phyloP scores from a whole-genome alignment of 495 filamentous ascomycete genomes.

The Pseudevernia furfuracea region DNA sequence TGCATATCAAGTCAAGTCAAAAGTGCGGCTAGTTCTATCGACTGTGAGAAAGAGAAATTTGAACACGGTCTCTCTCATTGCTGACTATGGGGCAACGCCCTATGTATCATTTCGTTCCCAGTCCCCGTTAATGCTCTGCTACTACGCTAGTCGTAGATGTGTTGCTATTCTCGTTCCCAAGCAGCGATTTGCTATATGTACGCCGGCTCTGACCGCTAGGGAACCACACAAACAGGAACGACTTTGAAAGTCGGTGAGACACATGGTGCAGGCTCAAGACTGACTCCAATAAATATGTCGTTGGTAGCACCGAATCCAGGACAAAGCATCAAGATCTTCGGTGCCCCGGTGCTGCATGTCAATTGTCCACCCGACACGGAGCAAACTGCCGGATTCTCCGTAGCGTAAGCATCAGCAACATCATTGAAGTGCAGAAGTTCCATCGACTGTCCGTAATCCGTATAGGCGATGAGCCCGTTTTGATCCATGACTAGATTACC shows the following conservation, averaged over 20 bases:
- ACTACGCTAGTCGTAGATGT: neutral
- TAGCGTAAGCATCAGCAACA: neutral
- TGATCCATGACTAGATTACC: slow-evolving; percentile 1
- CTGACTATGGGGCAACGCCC: neutral
- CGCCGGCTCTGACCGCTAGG: neutral
- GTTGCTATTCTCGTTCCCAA: neutral
- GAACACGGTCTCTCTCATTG: neutral
- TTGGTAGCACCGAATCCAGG: neutral
- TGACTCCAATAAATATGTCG: neutral
- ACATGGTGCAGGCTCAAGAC: neutral
- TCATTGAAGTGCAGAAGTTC: slow-evolving; percentile 2
- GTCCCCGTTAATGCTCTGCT: neutral
- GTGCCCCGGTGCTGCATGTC: slow-evolving; percentile 6
- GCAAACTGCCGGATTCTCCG: neutral
- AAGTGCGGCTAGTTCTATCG: too few species aligned
- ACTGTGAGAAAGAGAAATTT: too few species aligned
- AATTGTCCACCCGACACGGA: neutral
- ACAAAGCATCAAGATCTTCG: neutral
- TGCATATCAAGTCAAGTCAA: neutral
- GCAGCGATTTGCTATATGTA: neutral
- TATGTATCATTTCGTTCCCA: neutral
- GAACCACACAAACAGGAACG: slow-evolving; percentile 2
- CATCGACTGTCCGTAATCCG: slow-evolving; percentile 4
- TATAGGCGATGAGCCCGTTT: neutral
- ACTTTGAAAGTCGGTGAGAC: neutral